Percentiles rank a stretch among this genome's conserved stretches.
Conservation (phyloP, 2,329 filamentous ascomycete species). For the Colletotrichum sp. region DNA sequence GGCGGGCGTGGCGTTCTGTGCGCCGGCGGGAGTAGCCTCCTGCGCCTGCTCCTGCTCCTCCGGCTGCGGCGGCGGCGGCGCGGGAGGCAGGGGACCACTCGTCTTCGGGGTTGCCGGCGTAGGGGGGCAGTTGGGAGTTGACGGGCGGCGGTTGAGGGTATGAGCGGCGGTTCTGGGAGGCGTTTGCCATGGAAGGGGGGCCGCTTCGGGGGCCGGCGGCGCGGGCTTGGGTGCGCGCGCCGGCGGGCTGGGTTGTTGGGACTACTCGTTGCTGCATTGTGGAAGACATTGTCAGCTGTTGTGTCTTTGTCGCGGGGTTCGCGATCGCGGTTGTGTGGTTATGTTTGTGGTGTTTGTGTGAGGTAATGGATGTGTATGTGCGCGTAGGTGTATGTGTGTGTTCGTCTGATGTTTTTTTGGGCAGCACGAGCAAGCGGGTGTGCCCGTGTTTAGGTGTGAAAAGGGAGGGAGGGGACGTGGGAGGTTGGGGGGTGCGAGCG, state of each 20-base stretch:
- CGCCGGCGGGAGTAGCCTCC: conserved; percentile 19
- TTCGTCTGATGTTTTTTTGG: background rate
- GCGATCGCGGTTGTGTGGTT: background rate
- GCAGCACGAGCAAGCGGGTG: background rate
- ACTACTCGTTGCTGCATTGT: conserved; percentile 16
- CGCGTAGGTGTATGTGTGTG: background rate
- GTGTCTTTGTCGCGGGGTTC: background rate
- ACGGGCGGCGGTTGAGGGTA: conserved; percentile 9
- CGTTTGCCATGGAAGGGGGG: conserved; percentile 16
- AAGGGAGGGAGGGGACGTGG: background rate
- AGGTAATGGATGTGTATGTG: background rate
- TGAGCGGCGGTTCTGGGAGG: conserved; percentile 12
- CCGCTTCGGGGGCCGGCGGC: conserved; percentile 12
- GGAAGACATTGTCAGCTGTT: background rate
- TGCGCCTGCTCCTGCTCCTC: background rate
- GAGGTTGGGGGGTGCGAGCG: background rate
- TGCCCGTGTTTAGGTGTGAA: background rate
- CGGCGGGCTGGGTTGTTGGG: background rate
- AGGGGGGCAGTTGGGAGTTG: conserved; percentile 13
- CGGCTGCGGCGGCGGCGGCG: background rate
- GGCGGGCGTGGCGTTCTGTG: conserved; percentile 18
- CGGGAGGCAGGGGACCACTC: conserved; percentile 10
- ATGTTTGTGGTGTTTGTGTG: background rate
- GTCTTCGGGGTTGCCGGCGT: conserved; percentile 2
- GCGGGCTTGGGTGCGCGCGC: conserved; percentile 1